A percentile compares a stretch with the other conserved stretches of the same genome.
Conservation (phyloP, 306 rosid genomes). For the Glycine latifolia region DNA sequence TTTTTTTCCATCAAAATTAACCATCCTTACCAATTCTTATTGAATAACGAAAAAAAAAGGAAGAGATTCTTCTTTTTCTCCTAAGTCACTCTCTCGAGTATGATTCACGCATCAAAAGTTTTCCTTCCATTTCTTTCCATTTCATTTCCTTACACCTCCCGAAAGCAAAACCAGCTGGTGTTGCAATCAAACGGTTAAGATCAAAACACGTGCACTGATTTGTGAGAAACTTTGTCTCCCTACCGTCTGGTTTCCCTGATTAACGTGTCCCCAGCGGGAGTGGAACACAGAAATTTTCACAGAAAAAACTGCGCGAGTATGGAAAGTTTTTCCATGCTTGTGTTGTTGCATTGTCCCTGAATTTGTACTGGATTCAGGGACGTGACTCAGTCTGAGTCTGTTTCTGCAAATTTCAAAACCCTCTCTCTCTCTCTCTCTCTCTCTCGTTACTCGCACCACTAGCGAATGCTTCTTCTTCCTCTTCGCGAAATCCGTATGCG, state of each 20-base stretch:
- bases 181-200: neutral
- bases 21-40: neutral
- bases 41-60: neutral
- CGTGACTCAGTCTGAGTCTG: neutral
- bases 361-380: neutral
- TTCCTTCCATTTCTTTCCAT: neutral
- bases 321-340: neutral
- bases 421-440: neutral
- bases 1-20: too few relatives aligned
- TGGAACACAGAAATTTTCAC: neutral
- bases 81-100: neutral
- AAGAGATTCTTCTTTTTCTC: neutral
- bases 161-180: neutral
- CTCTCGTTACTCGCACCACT: neutral
- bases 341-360: neutral
- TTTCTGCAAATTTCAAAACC: neutral
- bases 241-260: neutral
- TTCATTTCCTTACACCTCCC: too few relatives aligned
- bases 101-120: neutral
- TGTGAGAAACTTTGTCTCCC: neutral
- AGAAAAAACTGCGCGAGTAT: conserved; percentile 24
- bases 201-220: neutral
- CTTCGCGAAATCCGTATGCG: neutral
- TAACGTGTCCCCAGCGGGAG: neutral
- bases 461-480: neutral